Evolutionary conservation across 805 yeast species (phyloP).

Genomic region (Lipomyces spencermartinsiae): DNA sequence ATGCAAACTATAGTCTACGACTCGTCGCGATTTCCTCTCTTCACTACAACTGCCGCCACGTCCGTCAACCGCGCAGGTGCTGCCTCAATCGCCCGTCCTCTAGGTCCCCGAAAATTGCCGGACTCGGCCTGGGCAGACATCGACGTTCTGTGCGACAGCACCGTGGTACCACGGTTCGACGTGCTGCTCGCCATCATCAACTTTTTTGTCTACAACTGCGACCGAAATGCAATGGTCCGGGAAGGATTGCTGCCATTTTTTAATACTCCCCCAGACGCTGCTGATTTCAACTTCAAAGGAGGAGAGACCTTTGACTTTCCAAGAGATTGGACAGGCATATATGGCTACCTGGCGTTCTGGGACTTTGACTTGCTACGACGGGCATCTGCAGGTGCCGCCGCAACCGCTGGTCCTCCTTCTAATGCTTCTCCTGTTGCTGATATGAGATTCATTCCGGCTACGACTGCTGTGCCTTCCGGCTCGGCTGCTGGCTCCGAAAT

Average conservation of each 20-base stretch:
- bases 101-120: conserved; percentile 21
- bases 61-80: conserved; percentile 16
- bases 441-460: conserved; percentile 26
- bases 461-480: conserved; percentile 13
- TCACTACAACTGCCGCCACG: conserved; percentile 18
- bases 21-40: conserved; percentile 34
- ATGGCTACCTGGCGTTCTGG: conserved; percentile 35
- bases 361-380: conserved; percentile 34
- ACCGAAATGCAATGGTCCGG: conserved; percentile 24
- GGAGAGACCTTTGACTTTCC: conserved; percentile 30
- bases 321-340: conserved; percentile 35
- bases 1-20: conserved; percentile 36
- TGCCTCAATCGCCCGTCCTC: conserved; percentile 13
- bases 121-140: conserved; percentile 35
- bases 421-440: conserved; percentile 10
- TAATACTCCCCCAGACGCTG: conserved; percentile 32
- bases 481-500: background rate
- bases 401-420: background rate
- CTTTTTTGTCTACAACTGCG: conserved; percentile 31
- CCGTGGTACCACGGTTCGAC: conserved; percentile 32
- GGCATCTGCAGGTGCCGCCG: conserved; percentile 20
- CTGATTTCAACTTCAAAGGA: conserved; percentile 21
- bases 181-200: conserved; percentile 27
- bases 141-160: conserved; percentile 5
- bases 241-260: conserved; percentile 34